Conservation (phyloP, 768 basidiomycete species). For the Fistulinella prunicolor region DNA sequence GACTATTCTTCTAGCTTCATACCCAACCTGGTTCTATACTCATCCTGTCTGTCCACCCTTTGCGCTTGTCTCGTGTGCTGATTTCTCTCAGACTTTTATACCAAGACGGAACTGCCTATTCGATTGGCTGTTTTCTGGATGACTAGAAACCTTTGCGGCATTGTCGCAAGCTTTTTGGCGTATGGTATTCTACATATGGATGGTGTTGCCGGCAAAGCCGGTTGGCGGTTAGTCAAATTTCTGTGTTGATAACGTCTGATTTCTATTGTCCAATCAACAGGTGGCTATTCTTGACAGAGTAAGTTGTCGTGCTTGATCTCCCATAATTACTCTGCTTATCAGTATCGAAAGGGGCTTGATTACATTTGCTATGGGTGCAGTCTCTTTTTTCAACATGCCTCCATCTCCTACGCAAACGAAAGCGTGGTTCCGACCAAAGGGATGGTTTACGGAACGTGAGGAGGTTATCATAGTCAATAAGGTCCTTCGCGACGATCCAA, state of each 20-base stretch:
- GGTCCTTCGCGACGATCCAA: too few species aligned
- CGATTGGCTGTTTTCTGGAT: constrained; percentile 70
- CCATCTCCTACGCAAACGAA: too few species aligned
- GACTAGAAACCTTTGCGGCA: constrained; percentile 51
- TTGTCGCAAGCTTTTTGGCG: constrained; percentile 61
- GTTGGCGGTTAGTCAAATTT: constrained; percentile 19
- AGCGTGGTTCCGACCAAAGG: too few species aligned
- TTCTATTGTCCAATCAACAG: constrained; percentile 17
- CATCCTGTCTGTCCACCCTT: constrained; percentile 45
- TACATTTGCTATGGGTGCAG: too few species aligned
- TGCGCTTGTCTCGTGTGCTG: background rate
- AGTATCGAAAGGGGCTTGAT: constrained; percentile 29
- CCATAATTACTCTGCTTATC: background rate
- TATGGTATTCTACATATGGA: too few species aligned
- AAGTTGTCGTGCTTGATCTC: constrained; percentile 7
- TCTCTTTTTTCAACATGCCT: too few species aligned
- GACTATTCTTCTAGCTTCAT: constrained; percentile 40
- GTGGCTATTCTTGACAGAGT: constrained; percentile 37
- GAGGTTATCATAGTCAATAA: too few species aligned
- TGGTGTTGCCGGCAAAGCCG: constrained; percentile 8
- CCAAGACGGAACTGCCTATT: constrained; percentile 47
- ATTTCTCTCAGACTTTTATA: constrained; percentile 42
- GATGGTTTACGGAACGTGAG: too few species aligned
- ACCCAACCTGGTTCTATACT: constrained; percentile 58
- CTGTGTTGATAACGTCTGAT: constrained; percentile 19